Base-by-base conservation (phyloP, 2,329 filamentous ascomycete species). In the Metarhizium humberi region DNA sequence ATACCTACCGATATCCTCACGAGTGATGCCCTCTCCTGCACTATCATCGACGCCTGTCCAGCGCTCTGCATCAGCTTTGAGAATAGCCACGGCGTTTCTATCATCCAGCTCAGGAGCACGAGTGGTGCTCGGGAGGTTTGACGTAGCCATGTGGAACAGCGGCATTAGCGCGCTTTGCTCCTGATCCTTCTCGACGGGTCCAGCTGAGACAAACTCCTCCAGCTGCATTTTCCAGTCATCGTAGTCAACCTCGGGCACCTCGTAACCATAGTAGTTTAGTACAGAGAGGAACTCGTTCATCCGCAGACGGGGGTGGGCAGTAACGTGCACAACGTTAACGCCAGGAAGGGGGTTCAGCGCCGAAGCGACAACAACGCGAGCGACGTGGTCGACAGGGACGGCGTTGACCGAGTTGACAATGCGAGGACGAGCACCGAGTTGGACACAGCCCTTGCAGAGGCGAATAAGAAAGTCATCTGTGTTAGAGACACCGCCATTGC, bases 401-500 rank as follows among this genome's bases (percentile, higher is more conserved):
- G 86, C 84, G 74, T 96, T 97, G 70, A 96, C 84, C 0, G 90
- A 89, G 74, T 96, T 96, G 67, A 78, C 72, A 62, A 96, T 95
- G 61, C 82, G 79, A 1, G 92, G 92, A 0, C 90, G 79, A 3
- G 79, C 77, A 2, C 75, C 75, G 3, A 96, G 77, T 70, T 97
- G 92, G 52, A 95, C 76, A 64, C 90, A 95, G 55, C 90, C 92
- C 74, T 96, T 96, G 55, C 86, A 74, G 73, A 96, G 82, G 43
- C 92, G 84, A 60, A 96, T 81, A 6, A 97, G 74, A 75, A 96
- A 97, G 71, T 96, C 92, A 65, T 97, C 92, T 1, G 85, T 92
- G 69, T 87, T 90, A 67, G 75, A 87, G 59, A 82, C 81, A 52
- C 92, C 92, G 13, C 80, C 83, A 48, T 76, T 71, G 1, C 81